Base-by-base conservation (phyloP, 176 grass and related monocot genomes). In the Elaeis guineensis region DNA sequence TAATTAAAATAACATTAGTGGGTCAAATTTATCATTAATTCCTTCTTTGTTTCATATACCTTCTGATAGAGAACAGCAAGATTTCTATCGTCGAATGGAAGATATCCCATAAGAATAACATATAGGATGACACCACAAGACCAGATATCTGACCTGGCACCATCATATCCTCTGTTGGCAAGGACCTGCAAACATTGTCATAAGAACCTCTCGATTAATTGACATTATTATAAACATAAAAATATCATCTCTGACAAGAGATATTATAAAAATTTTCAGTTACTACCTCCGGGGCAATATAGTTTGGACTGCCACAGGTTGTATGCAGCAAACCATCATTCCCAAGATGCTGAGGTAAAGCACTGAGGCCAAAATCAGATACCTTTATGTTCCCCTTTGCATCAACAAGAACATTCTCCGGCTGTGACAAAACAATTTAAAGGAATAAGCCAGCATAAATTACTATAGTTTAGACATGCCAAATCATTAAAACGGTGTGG, bases 331-430 rank as follows among this genome's bases (percentile, higher is more conserved):
- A 76, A 69, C 88, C 88, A 63, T 98, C 93, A 66, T 80, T 92
- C 84, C 61, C 52, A 62, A 88, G 75, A 75, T 98, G 80, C 54
- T 92, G 73, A 76, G 93, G 82, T 52, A 89, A 74, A 21, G 93
- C 88, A 54, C 93, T 98, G 39, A 92, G 68, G 50, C 93, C 93
- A 25, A 98, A 98, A 77, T 98, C 88, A 6, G 84, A 89, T 69
- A 98, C 79, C 74, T 98, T 98, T 75, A 98, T 89, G 67, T 89
- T 92, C 63, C 93, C 88, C 67, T 98, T 89, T 65, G 79, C 76
- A 86, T 98, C 88, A 60, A 98, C 61, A 57, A 98, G 93, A 61
- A 98, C 70, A 75, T 98, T 98, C 77, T 89, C 82, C 19, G 81
- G 93, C 93, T 98, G 68, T 72, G 86, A 52, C 32, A 54, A 59